Percentiles rank a stretch among this genome's conserved stretches.
Evolutionary conservation across 345 rosid genomes (phyloP).

Genomic region (Kernera saxatilis): DNA sequence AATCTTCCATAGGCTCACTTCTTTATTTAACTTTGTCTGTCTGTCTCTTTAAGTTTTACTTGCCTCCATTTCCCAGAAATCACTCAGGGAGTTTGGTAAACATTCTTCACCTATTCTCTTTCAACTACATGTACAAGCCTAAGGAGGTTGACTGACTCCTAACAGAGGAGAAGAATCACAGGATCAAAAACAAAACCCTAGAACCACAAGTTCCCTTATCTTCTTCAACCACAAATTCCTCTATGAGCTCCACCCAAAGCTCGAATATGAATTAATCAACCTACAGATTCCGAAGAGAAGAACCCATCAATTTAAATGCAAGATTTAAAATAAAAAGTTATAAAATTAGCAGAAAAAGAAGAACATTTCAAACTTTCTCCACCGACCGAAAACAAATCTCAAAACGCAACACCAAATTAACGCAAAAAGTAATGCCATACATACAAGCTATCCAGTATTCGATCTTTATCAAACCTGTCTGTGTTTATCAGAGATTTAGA

Average conservation of each 20-base stretch:
- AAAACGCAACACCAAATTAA: background rate
- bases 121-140: background rate
- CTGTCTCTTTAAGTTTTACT: background rate
- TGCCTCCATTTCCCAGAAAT: background rate
- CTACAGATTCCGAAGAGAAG: background rate
- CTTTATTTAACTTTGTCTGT: background rate
- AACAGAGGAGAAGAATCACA: background rate
- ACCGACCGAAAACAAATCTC: conserved; percentile 1
- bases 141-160: background rate
- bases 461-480: background rate
- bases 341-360: background rate
- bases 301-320: background rate
- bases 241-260: background rate
- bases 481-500: background rate
- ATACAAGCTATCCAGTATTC: background rate
- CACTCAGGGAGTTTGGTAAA: background rate
- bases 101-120: background rate
- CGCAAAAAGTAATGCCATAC: background rate
- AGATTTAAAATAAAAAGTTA: background rate
- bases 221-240: background rate
- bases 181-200: no score
- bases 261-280: conserved; percentile 30
- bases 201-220: background rate
- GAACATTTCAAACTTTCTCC: background rate
- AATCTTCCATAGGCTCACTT: conserved; percentile 57